Evolutionary conservation across 768 basidiomycete genomes (phyloP), one percentile per base, ranked within the genome.

Genomic region (Russula brevipes): DNA sequence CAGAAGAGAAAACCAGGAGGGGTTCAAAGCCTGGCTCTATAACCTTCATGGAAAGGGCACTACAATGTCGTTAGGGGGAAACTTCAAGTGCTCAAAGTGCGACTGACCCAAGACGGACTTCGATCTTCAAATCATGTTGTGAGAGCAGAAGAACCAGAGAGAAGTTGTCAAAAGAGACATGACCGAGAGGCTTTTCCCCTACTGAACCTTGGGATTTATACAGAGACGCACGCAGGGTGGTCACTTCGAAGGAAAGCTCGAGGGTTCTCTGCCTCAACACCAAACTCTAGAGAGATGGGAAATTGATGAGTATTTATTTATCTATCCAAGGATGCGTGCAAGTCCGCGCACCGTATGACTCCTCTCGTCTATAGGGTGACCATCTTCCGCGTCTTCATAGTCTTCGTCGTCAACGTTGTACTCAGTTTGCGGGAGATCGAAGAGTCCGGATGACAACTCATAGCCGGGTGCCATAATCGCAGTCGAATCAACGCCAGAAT

Each of bases 191-290:
- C 49, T 79, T 85, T 68, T 99, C 97, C 6, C 76, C 71, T 14
- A 81, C 84, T 45, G 87, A 80, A 5, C 76, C 63, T 36, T 76
- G 77, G 3, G 88, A 85, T 68, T 88, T 92, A 68, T 83, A 92
- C 44, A 99, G 77, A 2, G 87, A 84, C 0, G 87, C 91, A 53
- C 89, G 81, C 12, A 99, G 79, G 54, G 83, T 82, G 57, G 93
- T 89, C 42, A 98, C 97, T 38, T 85, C 79, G 76, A 99, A 98
- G 60, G 87, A 79, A 63, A 98, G 77, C 73, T 97, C 89, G 65
- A 98, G 91, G 0, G 84, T 79, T 62, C 82, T 82, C 68, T 87
- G 89, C 46, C 74, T 79, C 39, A 81, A 64, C 53, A 78, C 78
- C 30, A 76, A 78, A 51, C 61, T 65, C 75, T 74, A 73, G 56